Evolutionary conservation across 441 rosid species (phyloP).

Genomic region (Manihot esculenta): DNA sequence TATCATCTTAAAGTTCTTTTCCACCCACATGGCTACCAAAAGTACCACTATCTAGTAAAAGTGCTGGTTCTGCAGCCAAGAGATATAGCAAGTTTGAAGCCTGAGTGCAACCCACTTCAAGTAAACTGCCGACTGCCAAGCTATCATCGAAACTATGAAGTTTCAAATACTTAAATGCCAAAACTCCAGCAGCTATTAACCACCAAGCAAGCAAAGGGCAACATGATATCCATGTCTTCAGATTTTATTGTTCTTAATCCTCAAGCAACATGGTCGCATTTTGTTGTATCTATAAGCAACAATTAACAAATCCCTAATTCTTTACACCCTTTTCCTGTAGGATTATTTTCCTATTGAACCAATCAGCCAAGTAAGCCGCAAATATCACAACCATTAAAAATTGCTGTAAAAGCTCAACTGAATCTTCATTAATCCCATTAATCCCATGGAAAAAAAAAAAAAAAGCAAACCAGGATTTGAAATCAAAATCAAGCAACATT

Average conservation of each 20-base stretch:
- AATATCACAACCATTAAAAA: background rate
- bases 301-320: constrained; percentile 4
- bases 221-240: constrained; percentile 2
- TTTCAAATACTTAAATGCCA: background rate
- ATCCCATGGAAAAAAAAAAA: background rate
- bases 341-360: background rate
- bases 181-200: background rate
- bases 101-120: background rate
- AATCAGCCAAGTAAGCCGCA: constrained; percentile 4
- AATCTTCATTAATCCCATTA: background rate
- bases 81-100: constrained; percentile 5
- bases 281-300: constrained; percentile 1
- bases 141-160: background rate
- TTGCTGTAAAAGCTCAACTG: background rate
- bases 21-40: background rate
- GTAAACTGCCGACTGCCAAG: background rate
- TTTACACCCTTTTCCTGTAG: background rate
- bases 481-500: background rate
- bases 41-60: background rate
- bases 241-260: background rate
- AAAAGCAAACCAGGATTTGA: background rate
- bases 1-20: background rate
- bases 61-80: constrained; percentile 8
- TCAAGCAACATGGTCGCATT: background rate
- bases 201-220: background rate